Evolutionary conservation across 1,284 basidiomycete genomes (phyloP), one percentile per base, ranked within the genome.

Genomic region (Apiotrichum laibachii): DNA sequence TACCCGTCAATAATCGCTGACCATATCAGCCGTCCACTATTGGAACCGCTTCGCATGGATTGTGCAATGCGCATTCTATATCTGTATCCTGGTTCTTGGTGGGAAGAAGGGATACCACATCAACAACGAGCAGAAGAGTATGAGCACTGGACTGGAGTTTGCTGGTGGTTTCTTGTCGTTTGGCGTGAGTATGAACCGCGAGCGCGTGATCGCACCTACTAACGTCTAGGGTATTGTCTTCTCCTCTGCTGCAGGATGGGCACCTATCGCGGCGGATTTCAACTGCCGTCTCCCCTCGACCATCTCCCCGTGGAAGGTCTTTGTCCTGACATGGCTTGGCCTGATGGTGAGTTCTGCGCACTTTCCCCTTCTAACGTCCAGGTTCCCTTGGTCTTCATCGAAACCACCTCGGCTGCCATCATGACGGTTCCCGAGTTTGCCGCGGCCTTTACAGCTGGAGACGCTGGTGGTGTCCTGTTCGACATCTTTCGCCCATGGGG

Each of bases 21-120:
- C 12, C 40, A 18, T 8, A 42, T 18, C 82, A 58, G 75, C 84
- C 55, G 78, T 86, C 13, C 84, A 85, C 67, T 67, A 80, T 56
- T 86, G 85, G 67, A 85, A 87, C 63, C 80, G 84, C 15, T 86
- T 84, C 61, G 82, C 85, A 10, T 88, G 86, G 86, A 80, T 84
- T 12, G 72, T 82, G 31, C 80, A 82, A 37, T 74, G 83, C 56
- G 75, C 85, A 68, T 80, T 85, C 67, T 84, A 84, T 79, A 75
- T 81, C 61, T 82, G 84, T 66, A 72, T 81, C 54, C 72, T 73
- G 48, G 86, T 83, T 18, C 72, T 86, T 2, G 47, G 18, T 18
- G 47, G 47, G 16, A 34, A 33, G 2, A 34, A 35, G 10, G 47
- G 47, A 18, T 49, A 49, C 47, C 31, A 33, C 12, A 33, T 49